Percentiles rank a stretch among this genome's conserved stretches.
Conservation (phyloP, 768 basidiomycete species). For the Porphyrellus cyaneotinctus region DNA sequence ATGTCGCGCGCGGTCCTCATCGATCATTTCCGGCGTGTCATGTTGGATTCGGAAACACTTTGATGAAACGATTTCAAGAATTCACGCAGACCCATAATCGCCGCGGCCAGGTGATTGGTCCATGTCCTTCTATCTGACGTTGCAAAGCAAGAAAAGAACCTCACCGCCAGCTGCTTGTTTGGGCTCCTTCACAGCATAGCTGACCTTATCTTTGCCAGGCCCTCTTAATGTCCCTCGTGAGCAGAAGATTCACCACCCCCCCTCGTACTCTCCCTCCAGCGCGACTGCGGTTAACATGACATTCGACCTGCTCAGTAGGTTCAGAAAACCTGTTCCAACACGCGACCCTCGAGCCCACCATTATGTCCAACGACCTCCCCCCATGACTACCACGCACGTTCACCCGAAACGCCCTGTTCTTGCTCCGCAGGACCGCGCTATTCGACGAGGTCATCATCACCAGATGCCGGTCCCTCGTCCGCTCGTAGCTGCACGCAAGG, state of each 20-base stretch:
- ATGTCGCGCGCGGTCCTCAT: constrained; percentile 20
- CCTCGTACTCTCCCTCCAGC: constrained; percentile 13
- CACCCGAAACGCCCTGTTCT: constrained; percentile 18
- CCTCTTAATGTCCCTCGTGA: constrained; percentile 30
- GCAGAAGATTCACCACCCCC: background rate
- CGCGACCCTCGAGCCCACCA: constrained; percentile 16
- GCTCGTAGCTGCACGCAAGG: constrained; percentile 13
- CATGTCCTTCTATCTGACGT: constrained; percentile 26
- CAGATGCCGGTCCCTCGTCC: constrained; percentile 13
- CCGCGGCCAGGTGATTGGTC: constrained; percentile 27
- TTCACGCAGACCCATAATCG: constrained; percentile 21
- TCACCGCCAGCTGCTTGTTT: constrained; percentile 26
- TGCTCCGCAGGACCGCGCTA: constrained; percentile 14
- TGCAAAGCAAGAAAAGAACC: constrained; percentile 25
- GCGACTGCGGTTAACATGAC: constrained; percentile 17
- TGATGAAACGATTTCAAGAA: constrained; percentile 33
- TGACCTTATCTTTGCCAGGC: constrained; percentile 25
- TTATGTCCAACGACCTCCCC: constrained; percentile 12
- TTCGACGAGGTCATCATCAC: constrained; percentile 19
- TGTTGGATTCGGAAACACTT: constrained; percentile 16
- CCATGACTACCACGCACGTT: constrained; percentile 13
- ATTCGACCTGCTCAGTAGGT: constrained; percentile 26
- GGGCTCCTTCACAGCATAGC: constrained; percentile 21
- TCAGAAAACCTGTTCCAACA: constrained; percentile 15
- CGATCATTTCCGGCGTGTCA: constrained; percentile 24